Evolutionary conservation across 768 basidiomycete species (phyloP), one percentile per base, ranked within the genome.

Genomic region (Leccinum barrowsii): DNA sequence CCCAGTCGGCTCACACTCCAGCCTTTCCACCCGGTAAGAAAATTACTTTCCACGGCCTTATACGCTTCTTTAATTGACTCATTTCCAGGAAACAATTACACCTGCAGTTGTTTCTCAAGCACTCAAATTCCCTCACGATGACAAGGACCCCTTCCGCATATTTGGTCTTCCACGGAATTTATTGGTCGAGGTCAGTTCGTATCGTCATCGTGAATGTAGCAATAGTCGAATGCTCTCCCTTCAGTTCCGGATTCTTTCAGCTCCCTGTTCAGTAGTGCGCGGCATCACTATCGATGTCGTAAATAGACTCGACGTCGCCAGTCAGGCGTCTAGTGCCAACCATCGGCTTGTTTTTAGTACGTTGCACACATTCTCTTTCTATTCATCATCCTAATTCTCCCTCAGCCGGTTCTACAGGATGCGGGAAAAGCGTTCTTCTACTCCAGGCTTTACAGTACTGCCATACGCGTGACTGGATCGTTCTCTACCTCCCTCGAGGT

Each of bases 401-500:
- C 12, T n/a, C 65, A 93, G 87, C 85, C 60, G 94, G 94, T 13
- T 74, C 80, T 6, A 60, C 81, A 8, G 94, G 94, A 5, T 85
- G 82, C 55, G 94, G 94, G 44, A 97, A 96, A 75, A 90, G 87
- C 56, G 85, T 82, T 59, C 70, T 90, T 8, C 73, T 96, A 30
- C 75, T 94, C 8, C 94, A 97, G 70, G 80, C 87, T 0, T 84
- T 90, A 0, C 79, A 88, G 40, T 85, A 91, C 61, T 86, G 85
- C 34, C 64, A 80, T 10, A 72, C 79, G 2, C 79, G 82, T 21
- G 80, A 82, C 26, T 94, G 92, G 90, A 80, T 95, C 21, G 90
- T 93, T 17, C 72, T 95, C 17, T 97, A 94, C 69, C 81, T 94
- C 24, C 92, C 94, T 3, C 79, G 87, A 74, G 84, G 92, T 90